Percentiles rank a stretch among this genome's conserved stretches.
Conservation (phyloP, 106 monocot genomes). For the Apostasia shenzhenica region DNA sequence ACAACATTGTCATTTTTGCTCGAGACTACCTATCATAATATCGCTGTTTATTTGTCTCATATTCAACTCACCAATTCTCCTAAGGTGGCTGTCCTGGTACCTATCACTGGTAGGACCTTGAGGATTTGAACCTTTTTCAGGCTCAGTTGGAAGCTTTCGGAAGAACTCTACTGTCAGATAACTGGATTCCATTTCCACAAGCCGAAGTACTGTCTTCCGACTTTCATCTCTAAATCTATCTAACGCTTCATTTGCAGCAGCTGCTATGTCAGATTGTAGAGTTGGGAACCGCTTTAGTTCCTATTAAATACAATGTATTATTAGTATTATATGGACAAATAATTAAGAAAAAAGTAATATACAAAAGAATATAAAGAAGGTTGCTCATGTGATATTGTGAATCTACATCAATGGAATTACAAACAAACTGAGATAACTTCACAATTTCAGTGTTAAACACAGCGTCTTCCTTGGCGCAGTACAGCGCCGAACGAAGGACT, state of each 20-base stretch:
- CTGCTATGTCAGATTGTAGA: conserved; percentile 49
- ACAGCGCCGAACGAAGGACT: too few species aligned
- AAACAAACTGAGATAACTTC: too few species aligned
- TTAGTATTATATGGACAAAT: too few species aligned
- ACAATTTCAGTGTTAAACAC: too few species aligned
- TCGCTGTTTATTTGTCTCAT: too few species aligned
- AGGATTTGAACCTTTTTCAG: conserved; percentile 49
- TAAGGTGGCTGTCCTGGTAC: conserved; percentile 46
- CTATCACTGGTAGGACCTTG: conserved; percentile 38
- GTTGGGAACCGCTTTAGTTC: conserved; percentile 59
- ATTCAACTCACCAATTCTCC: conserved; percentile 36
- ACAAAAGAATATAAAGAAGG: too few species aligned
- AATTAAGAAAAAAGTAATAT: too few species aligned
- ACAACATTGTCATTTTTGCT: neutral
- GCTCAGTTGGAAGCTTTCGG: conserved; percentile 52
- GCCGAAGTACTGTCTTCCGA: conserved; percentile 46
- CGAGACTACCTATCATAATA: neutral
- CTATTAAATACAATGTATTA: conserved; percentile 9
- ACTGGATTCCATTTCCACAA: conserved; percentile 59
- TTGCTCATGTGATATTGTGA: too few species aligned
- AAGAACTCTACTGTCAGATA: conserved; percentile 71
- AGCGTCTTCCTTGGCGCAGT: too few species aligned
- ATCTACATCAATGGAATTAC: too few species aligned
- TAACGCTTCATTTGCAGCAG: conserved; percentile 44
- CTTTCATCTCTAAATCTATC: conserved; percentile 55